Conservation (phyloP, 108 stramenopile genomes). For the Nannochloropsis salina region DNA sequence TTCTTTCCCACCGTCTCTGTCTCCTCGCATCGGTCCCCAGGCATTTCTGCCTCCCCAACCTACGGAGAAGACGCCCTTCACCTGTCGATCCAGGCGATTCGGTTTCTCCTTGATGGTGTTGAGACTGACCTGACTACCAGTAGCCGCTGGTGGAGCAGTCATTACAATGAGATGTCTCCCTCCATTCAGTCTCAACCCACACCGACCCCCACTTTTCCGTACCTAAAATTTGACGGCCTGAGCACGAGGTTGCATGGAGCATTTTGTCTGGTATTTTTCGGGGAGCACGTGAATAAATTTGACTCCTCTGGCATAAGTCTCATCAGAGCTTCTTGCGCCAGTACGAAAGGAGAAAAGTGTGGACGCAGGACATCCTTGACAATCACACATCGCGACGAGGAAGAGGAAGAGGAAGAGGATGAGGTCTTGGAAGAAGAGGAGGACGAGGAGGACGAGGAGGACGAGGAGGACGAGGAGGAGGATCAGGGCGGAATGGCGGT, state of each 20-base stretch:
- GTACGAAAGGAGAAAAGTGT: neutral
- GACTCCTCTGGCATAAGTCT: neutral
- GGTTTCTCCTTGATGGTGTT: no score
- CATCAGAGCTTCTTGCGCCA: conserved; percentile 11
- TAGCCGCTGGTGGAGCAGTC: no score
- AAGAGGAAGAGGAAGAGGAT: neutral
- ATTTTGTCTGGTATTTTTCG: neutral
- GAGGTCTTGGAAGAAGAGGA: neutral
- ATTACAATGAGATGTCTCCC: no score
- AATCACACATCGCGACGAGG: neutral
- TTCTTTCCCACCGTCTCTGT: no score
- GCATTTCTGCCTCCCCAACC: no score
- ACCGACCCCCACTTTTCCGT: no score
- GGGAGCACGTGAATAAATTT: neutral
- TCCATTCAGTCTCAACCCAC: no score
- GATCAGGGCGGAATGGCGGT: neutral
- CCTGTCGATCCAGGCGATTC: no score
- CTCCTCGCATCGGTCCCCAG: no score
- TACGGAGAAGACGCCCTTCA: no score
- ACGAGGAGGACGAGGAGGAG: neutral
- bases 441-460: neutral
- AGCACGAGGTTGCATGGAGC: neutral
- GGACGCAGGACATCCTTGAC: neutral
- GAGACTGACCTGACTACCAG: no score
- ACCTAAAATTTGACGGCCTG: no score